phyloP scores from a whole-genome alignment of 768 basidiomycete genomes.

The Tricholoma saponaceum region DNA sequence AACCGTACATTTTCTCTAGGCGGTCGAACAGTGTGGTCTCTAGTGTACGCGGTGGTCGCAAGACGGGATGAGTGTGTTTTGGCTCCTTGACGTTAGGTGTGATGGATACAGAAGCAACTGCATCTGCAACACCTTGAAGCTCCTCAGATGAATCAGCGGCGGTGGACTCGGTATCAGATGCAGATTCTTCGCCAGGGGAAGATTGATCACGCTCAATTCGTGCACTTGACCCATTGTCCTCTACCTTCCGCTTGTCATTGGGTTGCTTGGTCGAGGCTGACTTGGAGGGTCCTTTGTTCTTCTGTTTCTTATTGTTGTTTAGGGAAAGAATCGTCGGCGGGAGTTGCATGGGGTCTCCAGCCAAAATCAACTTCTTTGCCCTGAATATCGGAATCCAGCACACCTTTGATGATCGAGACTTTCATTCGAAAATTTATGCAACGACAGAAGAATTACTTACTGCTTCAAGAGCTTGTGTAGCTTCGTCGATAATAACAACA shows the following conservation, averaged over 20 bases:
- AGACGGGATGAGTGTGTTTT: slow-evolving; percentile 15
- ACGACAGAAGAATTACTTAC: slow-evolving; percentile 36
- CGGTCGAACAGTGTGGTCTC: slow-evolving; percentile 92
- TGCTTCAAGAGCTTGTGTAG: slow-evolving; percentile 94
- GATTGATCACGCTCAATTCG: not conserved
- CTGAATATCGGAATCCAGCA: slow-evolving; percentile 98
- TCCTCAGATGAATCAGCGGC: not conserved
- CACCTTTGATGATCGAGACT: slow-evolving; percentile 40
- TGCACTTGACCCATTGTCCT: not conserved
- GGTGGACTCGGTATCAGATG: slow-evolving; percentile 2
- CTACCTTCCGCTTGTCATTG: not conserved
- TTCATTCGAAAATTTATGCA: slow-evolving; percentile 2
- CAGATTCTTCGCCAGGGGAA: not conserved
- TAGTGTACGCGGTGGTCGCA: slow-evolving; percentile 66
- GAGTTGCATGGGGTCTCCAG: slow-evolving; percentile 94
- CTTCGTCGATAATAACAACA: slow-evolving; percentile 95
- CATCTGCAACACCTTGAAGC: not conserved
- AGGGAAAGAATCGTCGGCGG: slow-evolving; percentile 87
- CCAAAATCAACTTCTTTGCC: slow-evolving; percentile 82
- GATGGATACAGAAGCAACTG: not conserved
- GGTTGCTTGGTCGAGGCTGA: not conserved
- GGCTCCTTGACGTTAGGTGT: not conserved
- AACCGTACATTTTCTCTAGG: slow-evolving; percentile 84
- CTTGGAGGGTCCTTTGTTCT: slow-evolving; percentile 1
- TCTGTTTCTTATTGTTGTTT: slow-evolving; percentile 32